Evolutionary conservation across 495 filamentous ascomycete genomes (phyloP).

Genomic region (Sordaria brevicollis): DNA sequence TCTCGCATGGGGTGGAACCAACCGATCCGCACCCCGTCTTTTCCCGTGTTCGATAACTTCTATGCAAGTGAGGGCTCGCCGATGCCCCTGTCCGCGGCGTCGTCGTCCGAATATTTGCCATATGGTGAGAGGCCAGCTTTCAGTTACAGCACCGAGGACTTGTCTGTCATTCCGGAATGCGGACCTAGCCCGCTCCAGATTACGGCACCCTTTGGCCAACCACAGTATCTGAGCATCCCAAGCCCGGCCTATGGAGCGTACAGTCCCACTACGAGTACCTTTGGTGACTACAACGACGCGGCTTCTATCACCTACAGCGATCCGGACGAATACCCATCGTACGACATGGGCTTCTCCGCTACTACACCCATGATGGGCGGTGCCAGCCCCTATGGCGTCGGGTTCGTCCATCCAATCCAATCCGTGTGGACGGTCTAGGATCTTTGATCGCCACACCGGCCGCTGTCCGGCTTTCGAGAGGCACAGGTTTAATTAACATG

Average conservation of each 20-base stretch:
- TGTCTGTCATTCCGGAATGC: slow-evolving; percentile 32
- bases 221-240: slow-evolving; percentile 46
- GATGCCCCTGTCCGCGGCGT: slow-evolving; percentile 24
- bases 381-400: slow-evolving; percentile 39
- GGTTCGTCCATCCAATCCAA: slow-evolving; percentile 46
- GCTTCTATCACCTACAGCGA: slow-evolving; percentile 45
- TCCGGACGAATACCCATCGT: slow-evolving; percentile 36
- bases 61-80: slow-evolving; percentile 30
- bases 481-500: slow-evolving; percentile 37
- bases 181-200: slow-evolving; percentile 39
- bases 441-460: slow-evolving; percentile 24
- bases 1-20: slow-evolving; percentile 51
- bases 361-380: slow-evolving; percentile 27
- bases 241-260: slow-evolving; percentile 44
- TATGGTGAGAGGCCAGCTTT: slow-evolving; percentile 43
- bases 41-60: slow-evolving; percentile 41
- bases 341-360: slow-evolving; percentile 28
- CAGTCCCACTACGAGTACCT: slow-evolving; percentile 45
- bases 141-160: slow-evolving; percentile 46
- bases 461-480: slow-evolving; percentile 22
- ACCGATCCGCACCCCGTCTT: slow-evolving; percentile 40
- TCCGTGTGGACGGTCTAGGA: slow-evolving; percentile 37
- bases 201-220: slow-evolving; percentile 35
- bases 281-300: slow-evolving; percentile 41
- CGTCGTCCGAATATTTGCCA: slow-evolving; percentile 27